Evolutionary conservation across 1,284 basidiomycete genomes (phyloP), one percentile per base, ranked within the genome.

Genomic region (Ganoderma multipileum): DNA sequence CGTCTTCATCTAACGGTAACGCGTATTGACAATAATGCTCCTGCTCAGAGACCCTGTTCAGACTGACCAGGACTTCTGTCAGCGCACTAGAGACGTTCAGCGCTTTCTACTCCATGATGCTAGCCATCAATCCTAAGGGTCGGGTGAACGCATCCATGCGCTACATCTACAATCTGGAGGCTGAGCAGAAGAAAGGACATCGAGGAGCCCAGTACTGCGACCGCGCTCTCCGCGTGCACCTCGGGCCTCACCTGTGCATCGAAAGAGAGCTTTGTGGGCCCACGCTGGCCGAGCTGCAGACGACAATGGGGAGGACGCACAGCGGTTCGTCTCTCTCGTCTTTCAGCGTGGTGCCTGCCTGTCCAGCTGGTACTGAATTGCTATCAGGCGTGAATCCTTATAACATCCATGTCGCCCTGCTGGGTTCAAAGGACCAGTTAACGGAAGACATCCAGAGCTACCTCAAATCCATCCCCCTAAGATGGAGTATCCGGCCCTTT

Each of bases 221-320:
- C 6, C 30, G 55, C 20, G 9, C 14, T 8, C 1, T 33, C 0
- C 7, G 28, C 20, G 30, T 58, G 9, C 20, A 18, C 55, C 8
- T 58, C 4, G 62, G 50, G 18, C 47, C 26, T 9, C 62, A 63
- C 36, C 28, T 50, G 14, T 36, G 28, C 30, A 41, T 63, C 50
- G 50, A 39, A 16, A 63, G 30, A 47, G 41, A 30, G n/a, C 47
- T 28, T 20, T 54, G 18, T 20, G 65, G 68, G 1, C 64, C 65
- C 28, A 64, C 63, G 3, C 33, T 64, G 23, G 57, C 47, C 39
- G 41, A 55, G 39, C 47, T 67, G 18, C 67, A 64, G 28, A 36
- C 55, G 8, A 38, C 55, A 20, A 11, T 26, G 8, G 20, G 20
- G 18, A 5, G 55, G 30, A 58, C 55, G 6, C 55, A 58, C 33